A percentile compares a stretch with the other conserved stretches of the same genome.
phyloP scores from a whole-genome alignment of 1,284 basidiomycete species.

The Erythrobasidium hasegawianum region DNA sequence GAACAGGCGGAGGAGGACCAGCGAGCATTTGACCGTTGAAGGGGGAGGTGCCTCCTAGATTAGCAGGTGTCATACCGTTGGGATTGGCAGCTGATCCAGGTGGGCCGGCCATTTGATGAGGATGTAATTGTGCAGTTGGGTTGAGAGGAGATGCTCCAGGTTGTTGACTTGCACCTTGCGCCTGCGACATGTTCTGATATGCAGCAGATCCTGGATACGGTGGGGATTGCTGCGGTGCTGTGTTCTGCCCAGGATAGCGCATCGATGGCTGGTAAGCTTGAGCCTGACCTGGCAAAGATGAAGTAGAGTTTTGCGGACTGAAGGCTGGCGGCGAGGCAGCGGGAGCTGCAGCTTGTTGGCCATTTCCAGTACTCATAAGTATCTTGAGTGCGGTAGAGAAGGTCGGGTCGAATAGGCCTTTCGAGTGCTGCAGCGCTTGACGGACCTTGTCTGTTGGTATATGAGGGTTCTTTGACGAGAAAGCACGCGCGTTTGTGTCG shows the following conservation, averaged over 20 bases:
- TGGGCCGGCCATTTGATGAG: constrained; percentile 26
- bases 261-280: constrained; percentile 11
- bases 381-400: constrained; percentile 24
- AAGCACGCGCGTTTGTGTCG: constrained; percentile 17
- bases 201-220: constrained; percentile 7
- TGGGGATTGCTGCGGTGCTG: constrained; percentile 1
- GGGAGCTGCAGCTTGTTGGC: constrained; percentile 4
- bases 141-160: background rate
- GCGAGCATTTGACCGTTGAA: no score
- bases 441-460: constrained; percentile 10
- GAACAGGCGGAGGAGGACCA: constrained; percentile 11
- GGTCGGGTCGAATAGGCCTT: constrained; percentile 15
- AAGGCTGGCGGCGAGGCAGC: background rate
- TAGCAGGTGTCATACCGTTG: background rate
- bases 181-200: background rate
- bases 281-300: background rate
- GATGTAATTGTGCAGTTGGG: constrained; percentile 8
- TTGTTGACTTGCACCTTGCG: background rate
- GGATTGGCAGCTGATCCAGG: background rate
- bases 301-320: background rate
- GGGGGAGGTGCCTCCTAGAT: no score
- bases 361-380: background rate
- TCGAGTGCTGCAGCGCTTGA: constrained; percentile 28
- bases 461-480: constrained; percentile 21
- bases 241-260: constrained; percentile 17